Evolutionary conservation across 1,139 yeast genomes (phyloP).

Genomic region (Pichia kudriavzevii): DNA sequence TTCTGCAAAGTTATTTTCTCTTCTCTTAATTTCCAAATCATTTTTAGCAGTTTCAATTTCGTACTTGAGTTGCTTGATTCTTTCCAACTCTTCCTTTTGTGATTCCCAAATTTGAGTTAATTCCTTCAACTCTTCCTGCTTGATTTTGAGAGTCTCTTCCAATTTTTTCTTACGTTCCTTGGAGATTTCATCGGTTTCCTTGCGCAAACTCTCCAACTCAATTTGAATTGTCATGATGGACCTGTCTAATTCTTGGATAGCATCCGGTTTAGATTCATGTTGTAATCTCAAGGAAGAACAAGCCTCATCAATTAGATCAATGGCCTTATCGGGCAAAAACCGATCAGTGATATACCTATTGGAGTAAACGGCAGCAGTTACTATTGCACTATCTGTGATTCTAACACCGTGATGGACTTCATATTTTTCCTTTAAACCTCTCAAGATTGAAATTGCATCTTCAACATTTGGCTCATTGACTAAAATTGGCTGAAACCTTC

Average conservation of each 20-base stretch:
- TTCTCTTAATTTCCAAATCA: constrained; percentile 74
- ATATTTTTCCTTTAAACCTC: constrained; percentile 89
- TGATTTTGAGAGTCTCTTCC: constrained; percentile 55
- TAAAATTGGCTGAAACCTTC: constrained; percentile 85
- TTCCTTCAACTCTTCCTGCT: constrained; percentile 57
- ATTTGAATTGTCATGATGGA: constrained; percentile 89
- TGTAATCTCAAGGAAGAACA: constrained; percentile 90
- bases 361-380: constrained; percentile 86
- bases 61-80: constrained; percentile 69
- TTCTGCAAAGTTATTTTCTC: constrained; percentile 76
- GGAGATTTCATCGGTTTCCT: constrained; percentile 83
- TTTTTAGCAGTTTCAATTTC: constrained; percentile 77
- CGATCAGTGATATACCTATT: constrained; percentile 89
- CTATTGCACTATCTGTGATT: constrained; percentile 85
- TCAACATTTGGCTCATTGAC: constrained; percentile 88
- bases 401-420: constrained; percentile 99
- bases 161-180: constrained; percentile 61
- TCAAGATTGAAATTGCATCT: constrained; percentile 82
- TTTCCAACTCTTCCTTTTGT: constrained; percentile 68
- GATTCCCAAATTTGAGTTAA: constrained; percentile 81
- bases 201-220: constrained; percentile 85
- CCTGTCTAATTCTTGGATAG: constrained; percentile 82
- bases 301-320: constrained; percentile 94
- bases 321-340: constrained; percentile 90
- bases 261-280: constrained; percentile 95